Evolutionary conservation across 495 filamentous ascomycete genomes (phyloP), one percentile per base, ranked within the genome.

Genomic region (Xylaria venustula): DNA sequence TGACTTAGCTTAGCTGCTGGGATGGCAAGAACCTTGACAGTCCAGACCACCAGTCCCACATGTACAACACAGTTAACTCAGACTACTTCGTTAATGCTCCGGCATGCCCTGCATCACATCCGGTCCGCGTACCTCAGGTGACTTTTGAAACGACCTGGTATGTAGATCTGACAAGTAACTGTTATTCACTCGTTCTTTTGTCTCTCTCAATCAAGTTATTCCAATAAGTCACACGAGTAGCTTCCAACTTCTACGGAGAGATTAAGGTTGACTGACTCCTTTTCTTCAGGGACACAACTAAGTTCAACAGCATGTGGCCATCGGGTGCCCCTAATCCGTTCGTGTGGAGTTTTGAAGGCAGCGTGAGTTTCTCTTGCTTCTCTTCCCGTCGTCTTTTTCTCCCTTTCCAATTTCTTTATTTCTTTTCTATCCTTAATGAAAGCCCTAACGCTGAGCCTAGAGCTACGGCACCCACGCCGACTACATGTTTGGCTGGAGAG

Each of bases 21-120:
- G 83, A 86, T 64, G 83, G 83, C 53, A 77, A 79, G 67, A 84
- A 83, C 66, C 73, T 85, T 28, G 82, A 84, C 65, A 82, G 78
- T 49, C 75, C 79, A n/a, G 79, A 85, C 69, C 83, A 85, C 66
- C 75, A 78, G 40, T 77, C 78, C 25, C 83, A 86, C 72, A 80
- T 80, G 77, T 79, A 76, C 70, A 75, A 73, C 64, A 80, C 77
- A 2, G 69, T 73, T 11, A 71, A 73, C 25, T 30, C 53, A 15
- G 76, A 78, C 15, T 74, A 74, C 14, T 81, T 81, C 67, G 58
- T 70, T 23, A 68, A 73, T 45, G 70, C 71, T 1, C 74, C 74
- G 0, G 61, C 79, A 1, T 84, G 81, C 73, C 81, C 81, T 42
- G 66, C 77, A 0, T 77, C 77, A 15, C 79, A 81, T 68, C 80